Percentiles rank a stretch among this genome's conserved stretches.
Conservation (phyloP, 2,329 filamentous ascomycete species). For the Claviceps purpurea region DNA sequence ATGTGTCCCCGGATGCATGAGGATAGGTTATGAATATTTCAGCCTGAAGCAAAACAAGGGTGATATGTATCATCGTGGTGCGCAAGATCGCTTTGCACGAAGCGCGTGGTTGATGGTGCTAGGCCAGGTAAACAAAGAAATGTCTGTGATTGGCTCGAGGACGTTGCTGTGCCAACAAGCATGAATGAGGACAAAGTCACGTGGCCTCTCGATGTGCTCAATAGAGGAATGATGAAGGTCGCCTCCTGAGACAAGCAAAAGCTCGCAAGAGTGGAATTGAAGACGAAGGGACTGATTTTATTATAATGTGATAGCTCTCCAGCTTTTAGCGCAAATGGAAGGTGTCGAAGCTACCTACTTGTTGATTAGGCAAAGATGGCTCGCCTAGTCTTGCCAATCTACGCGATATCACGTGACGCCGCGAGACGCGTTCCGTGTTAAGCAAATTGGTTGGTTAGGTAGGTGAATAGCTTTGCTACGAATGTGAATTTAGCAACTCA, state of each 20-base stretch:
- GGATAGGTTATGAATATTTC: slow-evolving; percentile 1
- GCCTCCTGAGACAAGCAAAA: neutral
- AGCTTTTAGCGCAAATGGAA: neutral
- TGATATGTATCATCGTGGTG: neutral
- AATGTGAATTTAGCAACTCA: neutral
- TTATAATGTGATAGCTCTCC: neutral
- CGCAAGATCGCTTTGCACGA: neutral
- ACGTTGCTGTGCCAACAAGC: slow-evolving; percentile 22
- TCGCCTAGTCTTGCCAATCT: slow-evolving; percentile 11
- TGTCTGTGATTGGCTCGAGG: slow-evolving; percentile 10
- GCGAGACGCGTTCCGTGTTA: slow-evolving; percentile 17
- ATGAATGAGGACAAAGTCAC: neutral
- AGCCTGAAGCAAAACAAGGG: neutral
- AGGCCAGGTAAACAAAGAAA: slow-evolving; percentile 10
- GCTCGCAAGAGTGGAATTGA: neutral
- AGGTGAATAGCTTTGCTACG: neutral
- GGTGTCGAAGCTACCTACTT: neutral
- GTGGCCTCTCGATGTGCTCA: neutral
- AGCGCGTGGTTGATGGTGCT: neutral
- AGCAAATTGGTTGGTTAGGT: neutral
- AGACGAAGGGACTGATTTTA: no score
- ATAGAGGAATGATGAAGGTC: neutral
- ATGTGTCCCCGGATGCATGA: neutral
- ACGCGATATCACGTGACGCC: slow-evolving; percentile 23
- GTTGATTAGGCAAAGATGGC: neutral